Evolutionary conservation across 768 basidiomycete genomes (phyloP).

Genomic region (Grammothele lineata): DNA sequence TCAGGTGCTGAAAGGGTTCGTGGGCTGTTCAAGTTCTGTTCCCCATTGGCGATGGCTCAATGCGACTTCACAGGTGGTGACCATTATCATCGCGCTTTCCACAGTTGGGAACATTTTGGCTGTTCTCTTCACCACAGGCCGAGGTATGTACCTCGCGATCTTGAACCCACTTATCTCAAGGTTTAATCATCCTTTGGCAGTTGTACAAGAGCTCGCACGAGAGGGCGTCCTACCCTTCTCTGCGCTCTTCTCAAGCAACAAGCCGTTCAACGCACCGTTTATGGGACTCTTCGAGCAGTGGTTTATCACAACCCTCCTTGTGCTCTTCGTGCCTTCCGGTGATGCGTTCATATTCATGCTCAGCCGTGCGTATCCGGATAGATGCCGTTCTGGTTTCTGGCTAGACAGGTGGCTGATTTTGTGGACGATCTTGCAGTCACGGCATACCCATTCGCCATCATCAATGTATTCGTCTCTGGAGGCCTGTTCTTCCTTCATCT

Average conservation of each 20-base stretch:
- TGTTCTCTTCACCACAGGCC: constrained; percentile 59
- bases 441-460: constrained; percentile 54
- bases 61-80: constrained; percentile 55
- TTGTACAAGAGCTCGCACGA: constrained; percentile 69
- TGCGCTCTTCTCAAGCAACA: constrained; percentile 63
- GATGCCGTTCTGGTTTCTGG: background rate
- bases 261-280: constrained; percentile 65
- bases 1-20: constrained; percentile 52
- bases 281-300: constrained; percentile 62
- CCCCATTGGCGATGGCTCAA: too few relatives aligned
- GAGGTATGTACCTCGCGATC: constrained; percentile 42
- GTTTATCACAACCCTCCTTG: constrained; percentile 49
- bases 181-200: too few relatives aligned
- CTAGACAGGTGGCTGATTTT: too few relatives aligned
- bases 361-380: constrained; percentile 43
- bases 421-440: constrained; percentile 37
- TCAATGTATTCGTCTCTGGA: constrained; percentile 56
- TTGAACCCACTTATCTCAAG: too few relatives aligned
- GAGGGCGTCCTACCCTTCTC: constrained; percentile 68
- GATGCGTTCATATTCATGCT: constrained; percentile 73
- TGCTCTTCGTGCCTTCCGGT: constrained; percentile 58
- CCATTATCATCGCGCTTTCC: constrained; percentile 59
- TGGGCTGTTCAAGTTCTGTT: too few relatives aligned
- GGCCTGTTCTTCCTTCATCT: constrained; percentile 64
- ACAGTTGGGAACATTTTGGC: constrained; percentile 62